Evolutionary conservation across 139 green algal species (phyloP), one percentile per base, ranked within the genome.

Genomic region (Closterium sp.): DNA sequence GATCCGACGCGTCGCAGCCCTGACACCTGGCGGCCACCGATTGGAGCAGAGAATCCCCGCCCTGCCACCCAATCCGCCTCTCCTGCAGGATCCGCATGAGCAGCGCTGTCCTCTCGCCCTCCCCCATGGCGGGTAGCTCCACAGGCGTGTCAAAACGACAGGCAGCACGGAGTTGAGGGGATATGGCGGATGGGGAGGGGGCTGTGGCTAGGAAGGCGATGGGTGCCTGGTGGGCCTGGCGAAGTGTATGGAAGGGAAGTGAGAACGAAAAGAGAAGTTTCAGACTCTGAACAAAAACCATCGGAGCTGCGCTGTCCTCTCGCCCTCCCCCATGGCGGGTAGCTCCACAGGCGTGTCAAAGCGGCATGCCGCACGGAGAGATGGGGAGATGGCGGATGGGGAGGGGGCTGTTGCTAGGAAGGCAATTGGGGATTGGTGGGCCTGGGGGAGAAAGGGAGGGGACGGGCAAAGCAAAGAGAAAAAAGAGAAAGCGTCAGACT

Each of bases 281-380:
- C n/a, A n/a, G n/a, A n/a, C n/a, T n/a, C n/a, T n/a, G n/a, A n/a
- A n/a, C n/a, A n/a, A n/a, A n/a, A n/a, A n/a, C n/a, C n/a, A n/a
- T n/a, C n/a, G n/a, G n/a, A n/a, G n/a, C n/a, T n/a, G n/a, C n/a
- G n/a, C n/a, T n/a, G n/a, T 38, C 3, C 92, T 85, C 19, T 94
- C 92, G 19, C 11, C 19, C 28, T 84, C 79, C 4, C 30, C 50
- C 28, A 50, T 90, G 21, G 92, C 30, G 5, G 92, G 90, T 3
- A 95, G 42, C 30, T 93, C 90, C 30, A 95, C 62, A 6, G 42
- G 7, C n/a, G 85, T 91, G 62, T 95, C 92, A 19, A 95, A 84
- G 27, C 34, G 22, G 50, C 90, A n/a, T 6, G 73, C 73, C 4
- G 73, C 73, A 17, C 79, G 84, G 28, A 93, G 31, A 31, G 38